Percentiles rank a stretch among this genome's conserved stretches.
phyloP scores from a whole-genome alignment of 2,329 filamentous ascomycete genomes.

The Fusarium staphyleae region DNA sequence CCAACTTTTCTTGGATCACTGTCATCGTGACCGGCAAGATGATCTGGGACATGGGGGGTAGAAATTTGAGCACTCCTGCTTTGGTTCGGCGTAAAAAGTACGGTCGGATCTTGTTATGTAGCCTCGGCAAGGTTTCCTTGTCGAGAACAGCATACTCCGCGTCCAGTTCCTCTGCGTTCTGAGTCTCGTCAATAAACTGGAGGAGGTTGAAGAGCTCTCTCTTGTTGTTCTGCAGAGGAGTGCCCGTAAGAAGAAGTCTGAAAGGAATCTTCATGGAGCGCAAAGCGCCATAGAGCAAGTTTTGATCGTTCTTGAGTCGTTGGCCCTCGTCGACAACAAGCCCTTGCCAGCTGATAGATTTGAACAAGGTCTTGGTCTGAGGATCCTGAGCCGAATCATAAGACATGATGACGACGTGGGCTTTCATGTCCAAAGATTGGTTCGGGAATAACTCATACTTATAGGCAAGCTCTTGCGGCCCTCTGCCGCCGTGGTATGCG shows the following conservation, averaged over 20 bases:
- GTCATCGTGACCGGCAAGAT: slow-evolving; percentile 98
- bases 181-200: slow-evolving; percentile 82
- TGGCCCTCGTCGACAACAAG: slow-evolving; percentile 96
- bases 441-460: slow-evolving; percentile 85
- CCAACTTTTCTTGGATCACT: slow-evolving; percentile 89
- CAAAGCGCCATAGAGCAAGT: slow-evolving; percentile 78
- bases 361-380: slow-evolving; percentile 70
- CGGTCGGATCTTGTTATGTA: slow-evolving; percentile 83
- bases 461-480: slow-evolving; percentile 77
- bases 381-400: slow-evolving; percentile 88
- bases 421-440: slow-evolving; percentile 72
- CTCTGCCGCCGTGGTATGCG: slow-evolving; percentile 84
- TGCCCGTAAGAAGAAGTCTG: slow-evolving; percentile 86
- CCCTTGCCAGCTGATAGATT: slow-evolving; percentile 79
- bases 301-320: slow-evolving; percentile 91
- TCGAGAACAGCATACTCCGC: slow-evolving; percentile 78
- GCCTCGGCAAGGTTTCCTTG: slow-evolving; percentile 78
- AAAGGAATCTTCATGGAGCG: slow-evolving; percentile 79
- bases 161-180: slow-evolving; percentile 77
- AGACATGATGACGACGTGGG: slow-evolving; percentile 92
- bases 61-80: slow-evolving; percentile 85
- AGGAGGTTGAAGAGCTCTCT: slow-evolving; percentile 95
- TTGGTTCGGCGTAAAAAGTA: slow-evolving; percentile 82
- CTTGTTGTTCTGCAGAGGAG: slow-evolving; percentile 94
- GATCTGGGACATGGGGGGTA: slow-evolving; percentile 92